Percentiles rank a stretch among this genome's conserved stretches.
These are phyloP conservation scores for Pachyrhizus erosus DNA, from an alignment of 306 rosid genomes.

Conservation along the genomic window DNA sequence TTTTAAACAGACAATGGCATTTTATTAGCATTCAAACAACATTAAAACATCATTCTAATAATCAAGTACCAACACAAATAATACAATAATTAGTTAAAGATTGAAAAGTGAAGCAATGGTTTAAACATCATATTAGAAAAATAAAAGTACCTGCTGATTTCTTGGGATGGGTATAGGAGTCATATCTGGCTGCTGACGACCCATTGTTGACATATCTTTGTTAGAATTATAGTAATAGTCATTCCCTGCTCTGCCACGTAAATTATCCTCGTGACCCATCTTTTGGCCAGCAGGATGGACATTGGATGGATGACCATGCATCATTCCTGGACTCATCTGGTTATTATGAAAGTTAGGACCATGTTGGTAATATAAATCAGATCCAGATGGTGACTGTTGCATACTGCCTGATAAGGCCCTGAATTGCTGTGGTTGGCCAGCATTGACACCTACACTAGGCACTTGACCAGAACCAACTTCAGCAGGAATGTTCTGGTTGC, in stretches of 20 bases:
- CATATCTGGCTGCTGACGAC: slow-evolving; percentile 78
- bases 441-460: slow-evolving; percentile 62
- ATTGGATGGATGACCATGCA: slow-evolving; percentile 73
- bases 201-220: slow-evolving; percentile 61
- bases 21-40: slow-evolving; percentile 7
- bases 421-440: slow-evolving; percentile 70
- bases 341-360: slow-evolving; percentile 70
- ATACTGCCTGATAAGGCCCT: slow-evolving; percentile 57
- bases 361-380: slow-evolving; percentile 69
- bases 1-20: not conserved
- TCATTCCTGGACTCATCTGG: slow-evolving; percentile 69
- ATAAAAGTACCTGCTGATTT: slow-evolving; percentile 70
- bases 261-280: slow-evolving; percentile 64
- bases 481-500: slow-evolving; percentile 57
- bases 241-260: slow-evolving; percentile 67
- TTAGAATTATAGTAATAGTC: slow-evolving; percentile 69
- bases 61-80: slow-evolving; percentile 1
- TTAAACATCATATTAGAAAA: not conserved
- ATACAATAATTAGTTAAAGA: not conserved
- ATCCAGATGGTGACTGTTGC: slow-evolving; percentile 67
- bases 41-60: not conserved
- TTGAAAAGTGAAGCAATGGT: not conserved
- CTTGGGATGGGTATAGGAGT: slow-evolving; percentile 71
- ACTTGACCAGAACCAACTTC: slow-evolving; percentile 62
- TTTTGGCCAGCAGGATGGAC: slow-evolving; percentile 62